These are phyloP conservation scores for Penicillium sp. DNA, from an alignment of 2,329 filamentous ascomycete genomes.

Conservation along the genomic window DNA sequence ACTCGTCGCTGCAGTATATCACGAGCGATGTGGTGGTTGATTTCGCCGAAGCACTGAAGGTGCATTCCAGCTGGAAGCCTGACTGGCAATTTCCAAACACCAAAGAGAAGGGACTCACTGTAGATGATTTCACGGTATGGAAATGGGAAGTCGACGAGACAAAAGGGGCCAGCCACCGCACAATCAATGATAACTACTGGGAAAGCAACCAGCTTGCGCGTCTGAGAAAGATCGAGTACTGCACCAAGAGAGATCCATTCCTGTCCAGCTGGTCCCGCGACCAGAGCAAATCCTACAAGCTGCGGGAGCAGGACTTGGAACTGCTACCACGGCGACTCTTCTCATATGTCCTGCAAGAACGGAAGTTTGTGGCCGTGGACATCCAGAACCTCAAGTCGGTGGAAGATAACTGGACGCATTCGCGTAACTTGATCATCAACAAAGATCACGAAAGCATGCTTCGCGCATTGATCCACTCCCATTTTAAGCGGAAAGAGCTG, in stretches of 20 bases:
- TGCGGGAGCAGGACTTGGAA: neutral
- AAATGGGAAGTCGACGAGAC: neutral
- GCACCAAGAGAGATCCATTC: neutral
- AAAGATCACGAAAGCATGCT: conserved; percentile 1
- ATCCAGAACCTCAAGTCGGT: neutral
- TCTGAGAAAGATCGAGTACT: neutral
- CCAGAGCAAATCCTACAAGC: neutral
- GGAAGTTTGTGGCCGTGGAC: neutral
- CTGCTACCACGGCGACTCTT: conserved; percentile 1
- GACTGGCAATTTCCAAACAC: neutral
- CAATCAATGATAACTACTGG: neutral
- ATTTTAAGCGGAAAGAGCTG: conserved; percentile 1
- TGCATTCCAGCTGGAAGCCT: conserved; percentile 1
- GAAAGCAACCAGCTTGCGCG: neutral
- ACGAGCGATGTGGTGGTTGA: conserved; percentile 3
- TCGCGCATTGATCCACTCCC: conserved; percentile 1
- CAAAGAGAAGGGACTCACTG: neutral
- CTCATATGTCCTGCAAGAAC: conserved; percentile 1
- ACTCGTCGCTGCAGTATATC: no score
- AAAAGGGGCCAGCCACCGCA: neutral
- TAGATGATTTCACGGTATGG: neutral
- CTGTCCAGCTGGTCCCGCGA: neutral
- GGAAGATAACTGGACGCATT: neutral
- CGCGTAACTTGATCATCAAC: conserved; percentile 1
- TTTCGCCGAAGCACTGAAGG: conserved; percentile 1